Evolutionary conservation across 2,329 filamentous ascomycete genomes (phyloP), one percentile per base, ranked within the genome.

Genomic region (Blastomyces parvus): DNA sequence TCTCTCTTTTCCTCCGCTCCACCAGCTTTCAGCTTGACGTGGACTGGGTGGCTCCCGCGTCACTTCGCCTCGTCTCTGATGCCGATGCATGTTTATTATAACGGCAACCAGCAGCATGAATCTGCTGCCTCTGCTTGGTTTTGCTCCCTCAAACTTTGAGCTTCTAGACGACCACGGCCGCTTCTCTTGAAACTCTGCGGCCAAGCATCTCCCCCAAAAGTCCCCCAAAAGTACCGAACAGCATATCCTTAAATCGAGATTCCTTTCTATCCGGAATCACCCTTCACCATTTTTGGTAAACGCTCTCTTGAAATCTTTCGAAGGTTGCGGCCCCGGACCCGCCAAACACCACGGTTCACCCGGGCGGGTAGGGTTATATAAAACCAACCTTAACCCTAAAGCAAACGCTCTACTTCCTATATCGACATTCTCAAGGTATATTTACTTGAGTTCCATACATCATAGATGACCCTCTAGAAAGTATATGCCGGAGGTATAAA

Each of bases 281-380:
- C 55, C 55, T n/a, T 40, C 33, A 36, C 33, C 55, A 9, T n/a
- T 40, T 57, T 57, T 57, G 33, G 55, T 22, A 57, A 40, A 57
- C 33, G 33, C n/a, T 40, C 55, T 25, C 55, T 40, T 25, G 6
- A 36, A 13, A 9, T 19, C 19, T 9, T 19, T 8, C 19, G 27
- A 55, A 55, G 33, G 52, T 55, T 55, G 52, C 52, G 25, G 11
- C 27, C 19, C 17, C 19, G 17, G 5, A 19, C 52, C 33, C 52
- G 27, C 7, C 55, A n/a, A 9, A 8, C 33, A 42, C 19, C 55
- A 40, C 55, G n/a, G n/a, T 52, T 13, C 44, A n/a, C 44, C 27
- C n/a, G 27, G 22, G 7, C 30, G 27, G 53, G 30, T 3, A 36
- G 53, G 36, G 27, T 56, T 14, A 7, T 36, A 36, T 1, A 22